Conservation (phyloP, 2,329 filamentous ascomycete species). For the Cadophora gregata region DNA sequence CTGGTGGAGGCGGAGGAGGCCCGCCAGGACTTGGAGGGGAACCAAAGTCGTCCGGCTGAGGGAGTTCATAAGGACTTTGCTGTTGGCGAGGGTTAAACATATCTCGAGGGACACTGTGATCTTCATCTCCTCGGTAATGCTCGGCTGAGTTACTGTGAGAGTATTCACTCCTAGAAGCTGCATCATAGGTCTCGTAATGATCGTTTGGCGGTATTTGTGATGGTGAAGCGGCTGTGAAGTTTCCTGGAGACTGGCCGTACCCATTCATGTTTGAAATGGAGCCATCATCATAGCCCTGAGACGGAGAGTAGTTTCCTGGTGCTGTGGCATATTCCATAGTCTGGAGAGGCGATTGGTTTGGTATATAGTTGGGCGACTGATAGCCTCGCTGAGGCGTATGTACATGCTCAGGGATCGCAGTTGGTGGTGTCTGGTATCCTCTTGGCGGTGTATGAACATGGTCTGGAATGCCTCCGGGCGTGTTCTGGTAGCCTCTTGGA, state of each 20-base stretch:
- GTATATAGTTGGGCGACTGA: slow-evolving; percentile 52
- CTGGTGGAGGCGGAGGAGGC: slow-evolving; percentile 45
- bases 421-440: slow-evolving; percentile 30
- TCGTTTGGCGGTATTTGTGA: slow-evolving; percentile 34
- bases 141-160: slow-evolving; percentile 23
- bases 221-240: slow-evolving; percentile 25
- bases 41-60: slow-evolving; percentile 39
- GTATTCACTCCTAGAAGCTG: slow-evolving; percentile 35
- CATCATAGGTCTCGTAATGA: slow-evolving; percentile 41
- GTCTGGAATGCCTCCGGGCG: slow-evolving; percentile 43
- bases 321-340: slow-evolving; percentile 50
- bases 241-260: slow-evolving; percentile 32
- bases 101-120: slow-evolving; percentile 34
- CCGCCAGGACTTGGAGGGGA: slow-evolving; percentile 43
- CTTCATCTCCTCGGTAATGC: slow-evolving; percentile 34
- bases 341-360: slow-evolving; percentile 60
- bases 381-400: slow-evolving; percentile 57
- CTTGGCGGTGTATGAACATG: slow-evolving; percentile 44
- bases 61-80: slow-evolving; percentile 39
- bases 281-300: slow-evolving; percentile 35
- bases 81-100: slow-evolving; percentile 33
- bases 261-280: slow-evolving; percentile 32
- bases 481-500: slow-evolving; percentile 35
- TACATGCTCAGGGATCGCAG: slow-evolving; percentile 50
- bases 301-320: slow-evolving; percentile 31